Evolutionary conservation across 306 rosid species (phyloP).

Genomic region (Citrullus amarus): DNA sequence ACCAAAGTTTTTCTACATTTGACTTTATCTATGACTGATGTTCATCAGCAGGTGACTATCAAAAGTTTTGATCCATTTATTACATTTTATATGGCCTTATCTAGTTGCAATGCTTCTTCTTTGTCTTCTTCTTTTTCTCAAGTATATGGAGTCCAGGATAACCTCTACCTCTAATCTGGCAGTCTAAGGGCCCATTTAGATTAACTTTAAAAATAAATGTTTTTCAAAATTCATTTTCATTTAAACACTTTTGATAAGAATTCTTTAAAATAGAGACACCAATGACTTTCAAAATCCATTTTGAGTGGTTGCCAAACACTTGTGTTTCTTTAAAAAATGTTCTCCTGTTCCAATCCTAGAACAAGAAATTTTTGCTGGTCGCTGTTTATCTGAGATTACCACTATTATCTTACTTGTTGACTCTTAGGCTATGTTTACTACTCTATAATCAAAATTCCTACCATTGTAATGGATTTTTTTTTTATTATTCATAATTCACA

Average conservation of each 20-base stretch:
- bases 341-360: background rate
- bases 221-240: no score
- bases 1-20: slow-evolving; percentile 82
- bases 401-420: background rate
- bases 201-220: no score
- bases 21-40: slow-evolving; percentile 96
- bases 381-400: background rate
- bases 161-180: background rate
- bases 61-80: background rate
- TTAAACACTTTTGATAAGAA: no score
- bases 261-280: no score
- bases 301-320: no score
- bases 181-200: background rate
- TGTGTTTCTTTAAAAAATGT: no score
- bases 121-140: background rate
- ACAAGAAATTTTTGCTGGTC: background rate
- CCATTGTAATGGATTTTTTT: no score
- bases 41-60: slow-evolving; percentile 90
- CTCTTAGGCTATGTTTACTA: background rate
- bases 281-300: no score
- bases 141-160: background rate
- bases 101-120: background rate
- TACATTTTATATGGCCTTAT: background rate
- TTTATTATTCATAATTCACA: no score
- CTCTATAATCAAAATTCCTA: no score